Base-by-base conservation (phyloP, 177 flowering plant species). In the Vitis hybrid region DNA sequence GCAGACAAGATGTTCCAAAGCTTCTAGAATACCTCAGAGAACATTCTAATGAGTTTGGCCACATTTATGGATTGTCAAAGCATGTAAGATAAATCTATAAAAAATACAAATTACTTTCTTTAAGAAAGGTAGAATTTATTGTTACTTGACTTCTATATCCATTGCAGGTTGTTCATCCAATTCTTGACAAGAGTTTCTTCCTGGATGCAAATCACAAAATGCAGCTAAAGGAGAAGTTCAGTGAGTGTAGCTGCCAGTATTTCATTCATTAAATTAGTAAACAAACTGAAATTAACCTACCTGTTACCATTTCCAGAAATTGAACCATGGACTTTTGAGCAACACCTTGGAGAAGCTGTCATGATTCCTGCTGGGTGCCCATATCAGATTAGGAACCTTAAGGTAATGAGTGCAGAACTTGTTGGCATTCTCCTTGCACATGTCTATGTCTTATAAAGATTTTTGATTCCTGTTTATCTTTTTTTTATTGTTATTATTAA, bases 1-100 rank as follows among this genome's bases (percentile, higher is more conserved):
- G 88, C 28, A 79, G 95, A 68, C 86, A 92, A 80, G 95, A 92
- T 84, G 85, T 88, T 70, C 89, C 90, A n/a, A 85, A 86, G 69
- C 89, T 92, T 67, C 60, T 79, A 51, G 89, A 89, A 56, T 92
- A 90, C 71, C 87, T 92, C 52, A 71, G 65, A 44, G 82, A 76
- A 72, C 87, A 90, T 59, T 86, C 78, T 44, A 72, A 75, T 77
- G 90, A 88, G 74, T 80, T 89, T 58, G 56, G 73, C 51, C 66
- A 75, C 13, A 65, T 72, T 44, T 59, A 69, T 76, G 80, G 83
- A 73, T 71, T 77, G 53, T 78, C 76, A 51, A 72, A 82, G 66
- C 77, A 82, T 54, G 94, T 89, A 81, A 79, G 85, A 67, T 14
- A 24, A 72, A 31, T 2, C 57, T 13, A 19, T 62, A 1, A 44